Conservation (phyloP, 2,329 filamentous ascomycete genomes). For the Aureobasidium namibiae region DNA sequence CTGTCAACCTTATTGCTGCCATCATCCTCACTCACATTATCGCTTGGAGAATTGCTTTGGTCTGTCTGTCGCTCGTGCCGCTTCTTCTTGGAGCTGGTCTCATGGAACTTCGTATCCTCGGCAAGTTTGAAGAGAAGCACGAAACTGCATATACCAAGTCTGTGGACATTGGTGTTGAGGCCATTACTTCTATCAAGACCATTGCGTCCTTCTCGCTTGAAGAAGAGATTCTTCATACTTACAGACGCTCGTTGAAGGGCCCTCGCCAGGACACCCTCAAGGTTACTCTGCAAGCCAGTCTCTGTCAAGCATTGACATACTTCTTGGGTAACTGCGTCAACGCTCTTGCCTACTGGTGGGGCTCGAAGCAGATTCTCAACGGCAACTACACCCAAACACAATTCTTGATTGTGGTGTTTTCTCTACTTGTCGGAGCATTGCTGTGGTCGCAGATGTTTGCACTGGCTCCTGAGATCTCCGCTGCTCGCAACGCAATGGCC, state of each 20-base stretch:
- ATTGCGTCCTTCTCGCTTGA: constrained; percentile 45
- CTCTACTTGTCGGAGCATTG: constrained; percentile 64
- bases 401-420: constrained; percentile 66
- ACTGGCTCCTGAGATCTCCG: constrained; percentile 65
- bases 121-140: constrained; percentile 49
- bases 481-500: constrained; percentile 53
- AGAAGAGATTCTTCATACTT: constrained; percentile 34
- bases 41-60: constrained; percentile 68
- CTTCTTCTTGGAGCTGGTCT: constrained; percentile 60
- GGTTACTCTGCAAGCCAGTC: constrained; percentile 19
- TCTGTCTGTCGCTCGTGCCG: constrained; percentile 61
- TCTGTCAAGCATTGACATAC: constrained; percentile 54
- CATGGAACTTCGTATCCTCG: constrained; percentile 57
- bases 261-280: constrained; percentile 18
- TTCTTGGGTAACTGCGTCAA: constrained; percentile 60
- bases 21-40: constrained; percentile 63
- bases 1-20: constrained; percentile 59
- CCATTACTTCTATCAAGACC: constrained; percentile 44
- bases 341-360: constrained; percentile 75
- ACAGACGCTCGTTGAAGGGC: constrained; percentile 18
- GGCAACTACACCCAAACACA: constrained; percentile 58
- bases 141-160: constrained; percentile 44
- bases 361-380: constrained; percentile 58
- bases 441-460: constrained; percentile 68
- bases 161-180: constrained; percentile 44